Evolutionary conservation across 2,329 filamentous ascomycete genomes (phyloP).

Genomic region (Dryadomyces sulphureus): DNA sequence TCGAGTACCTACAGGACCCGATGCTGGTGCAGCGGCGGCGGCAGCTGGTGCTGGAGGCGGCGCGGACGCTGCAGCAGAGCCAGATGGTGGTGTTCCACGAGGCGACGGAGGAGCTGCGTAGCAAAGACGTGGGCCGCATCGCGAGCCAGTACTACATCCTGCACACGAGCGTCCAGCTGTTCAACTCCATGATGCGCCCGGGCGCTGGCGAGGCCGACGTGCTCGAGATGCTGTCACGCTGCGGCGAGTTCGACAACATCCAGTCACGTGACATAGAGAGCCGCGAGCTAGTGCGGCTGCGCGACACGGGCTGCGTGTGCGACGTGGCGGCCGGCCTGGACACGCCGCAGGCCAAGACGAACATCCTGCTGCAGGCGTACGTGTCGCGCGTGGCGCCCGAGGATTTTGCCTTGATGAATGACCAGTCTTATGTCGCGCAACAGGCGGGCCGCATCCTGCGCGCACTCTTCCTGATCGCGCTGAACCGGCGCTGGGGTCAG

Average conservation of each 20-base stretch:
- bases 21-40: constrained; percentile 73
- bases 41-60: constrained; percentile 77
- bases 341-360: constrained; percentile 77
- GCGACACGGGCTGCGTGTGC: constrained; percentile 58
- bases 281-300: constrained; percentile 67
- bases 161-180: constrained; percentile 86
- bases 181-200: constrained; percentile 87
- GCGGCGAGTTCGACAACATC: constrained; percentile 94
- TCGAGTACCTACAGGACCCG: constrained; percentile 77
- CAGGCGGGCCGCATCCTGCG: constrained; percentile 90
- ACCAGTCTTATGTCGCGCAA: constrained; percentile 88
- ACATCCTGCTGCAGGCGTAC: constrained; percentile 85
- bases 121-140: constrained; percentile 91
- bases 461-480: constrained; percentile 90
- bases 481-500: constrained; percentile 90
- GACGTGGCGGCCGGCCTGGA: constrained; percentile 61
- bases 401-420: constrained; percentile 85
- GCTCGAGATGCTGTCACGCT: constrained; percentile 92
- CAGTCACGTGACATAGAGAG: constrained; percentile 83
- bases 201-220: constrained; percentile 81
- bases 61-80: constrained; percentile 71
- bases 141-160: constrained; percentile 95
- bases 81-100: constrained; percentile 99
- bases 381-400: constrained; percentile 80
- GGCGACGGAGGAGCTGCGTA: constrained; percentile 75